Percentiles rank a stretch among this genome's conserved stretches.
Conservation (phyloP, 106 monocot species). For the Vanilla planifolia region DNA sequence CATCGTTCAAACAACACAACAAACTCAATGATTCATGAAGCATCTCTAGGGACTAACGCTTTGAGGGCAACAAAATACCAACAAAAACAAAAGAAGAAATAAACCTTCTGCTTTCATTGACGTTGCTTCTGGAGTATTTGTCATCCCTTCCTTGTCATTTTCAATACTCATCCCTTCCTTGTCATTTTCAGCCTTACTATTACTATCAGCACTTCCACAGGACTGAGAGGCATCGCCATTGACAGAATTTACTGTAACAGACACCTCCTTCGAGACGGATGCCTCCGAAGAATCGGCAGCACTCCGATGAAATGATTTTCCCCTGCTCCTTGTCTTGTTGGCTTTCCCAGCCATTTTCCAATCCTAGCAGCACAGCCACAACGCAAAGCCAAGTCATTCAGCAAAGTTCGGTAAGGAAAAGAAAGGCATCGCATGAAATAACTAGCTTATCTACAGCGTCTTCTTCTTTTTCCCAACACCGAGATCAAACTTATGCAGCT, state of each 20-base stretch:
- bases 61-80: neutral
- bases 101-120: slow-evolving; percentile 50
- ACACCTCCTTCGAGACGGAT: neutral
- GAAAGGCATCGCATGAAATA: too few relatives aligned
- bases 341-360: slow-evolving; percentile 4
- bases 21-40: neutral
- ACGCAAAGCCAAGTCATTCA: too few relatives aligned
- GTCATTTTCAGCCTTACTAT: neutral
- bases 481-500: too few relatives aligned
- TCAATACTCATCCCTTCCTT: slow-evolving; percentile 8
- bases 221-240: neutral
- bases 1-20: neutral
- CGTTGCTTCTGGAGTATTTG: slow-evolving; percentile 14
- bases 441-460: too few relatives aligned
- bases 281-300: neutral
- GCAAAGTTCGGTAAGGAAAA: too few relatives aligned
- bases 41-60: neutral
- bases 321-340: slow-evolving; percentile 8
- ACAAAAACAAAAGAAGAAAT: neutral
- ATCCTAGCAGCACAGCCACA: neutral
- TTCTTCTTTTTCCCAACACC: too few relatives aligned
- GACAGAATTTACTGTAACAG: neutral
- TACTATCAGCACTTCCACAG: neutral
- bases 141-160: slow-evolving; percentile 4
- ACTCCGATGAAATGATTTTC: slow-evolving; percentile 1